Conservation (phyloP, 2,329 filamentous ascomycete species). For the Cladosporium sp. region DNA sequence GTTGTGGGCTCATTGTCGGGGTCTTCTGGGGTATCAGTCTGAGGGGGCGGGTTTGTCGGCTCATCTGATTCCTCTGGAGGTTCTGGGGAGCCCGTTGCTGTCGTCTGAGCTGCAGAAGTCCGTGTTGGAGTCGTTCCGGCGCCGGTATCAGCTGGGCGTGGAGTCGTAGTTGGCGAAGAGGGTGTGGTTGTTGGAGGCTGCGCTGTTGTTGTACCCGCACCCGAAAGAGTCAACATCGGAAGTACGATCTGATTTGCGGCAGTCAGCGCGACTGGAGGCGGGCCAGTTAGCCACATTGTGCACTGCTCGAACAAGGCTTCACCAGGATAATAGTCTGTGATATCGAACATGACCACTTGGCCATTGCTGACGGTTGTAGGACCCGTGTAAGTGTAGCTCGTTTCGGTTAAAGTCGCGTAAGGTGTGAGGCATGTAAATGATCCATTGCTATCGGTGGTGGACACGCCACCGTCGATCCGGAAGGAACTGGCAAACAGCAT, state of each 20-base stretch:
- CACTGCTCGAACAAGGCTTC: conserved; percentile 10
- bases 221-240: not conserved
- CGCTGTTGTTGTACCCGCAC: not conserved
- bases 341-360: not conserved
- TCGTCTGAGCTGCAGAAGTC: not conserved
- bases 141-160: conserved; percentile 1
- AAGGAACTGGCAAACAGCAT: not conserved
- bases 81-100: not conserved
- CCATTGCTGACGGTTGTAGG: not conserved
- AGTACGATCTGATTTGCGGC: conserved; percentile 3
- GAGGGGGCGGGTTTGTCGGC: not conserved
- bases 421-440: not conserved
- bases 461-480: not conserved
- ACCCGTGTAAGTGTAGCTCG: conserved; percentile 4
- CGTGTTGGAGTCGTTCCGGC: not conserved
- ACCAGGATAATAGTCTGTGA: not conserved
- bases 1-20: not conserved
- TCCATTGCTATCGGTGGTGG: conserved; percentile 13
- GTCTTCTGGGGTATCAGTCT: not conserved
- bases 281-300: not conserved
- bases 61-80: not conserved
- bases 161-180: not conserved
- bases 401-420: not conserved
- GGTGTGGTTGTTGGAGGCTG: not conserved
- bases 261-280: not conserved